These are phyloP conservation scores for Alternaria brassicae DNA, from an alignment of 2,329 filamentous ascomycete genomes.

Conservation along the genomic window DNA sequence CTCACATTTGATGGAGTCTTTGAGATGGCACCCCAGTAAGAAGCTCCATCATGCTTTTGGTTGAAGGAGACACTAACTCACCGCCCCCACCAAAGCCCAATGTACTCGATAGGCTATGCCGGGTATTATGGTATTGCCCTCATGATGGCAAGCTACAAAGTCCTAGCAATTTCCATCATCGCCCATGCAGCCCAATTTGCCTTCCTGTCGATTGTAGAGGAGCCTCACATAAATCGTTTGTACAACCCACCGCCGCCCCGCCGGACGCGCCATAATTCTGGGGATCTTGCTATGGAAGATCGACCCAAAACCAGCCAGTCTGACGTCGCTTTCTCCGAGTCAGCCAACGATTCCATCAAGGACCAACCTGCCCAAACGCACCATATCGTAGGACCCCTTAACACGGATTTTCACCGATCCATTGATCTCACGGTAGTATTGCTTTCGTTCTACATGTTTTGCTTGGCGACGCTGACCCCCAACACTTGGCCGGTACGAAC, in stretches of 20 bases:
- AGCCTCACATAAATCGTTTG: constrained; percentile 96
- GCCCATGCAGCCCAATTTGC: constrained; percentile 94
- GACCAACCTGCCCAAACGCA: constrained; percentile 73
- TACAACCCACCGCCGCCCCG: constrained; percentile 91
- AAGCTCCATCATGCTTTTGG: not conserved
- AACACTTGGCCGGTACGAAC: constrained; percentile 76
- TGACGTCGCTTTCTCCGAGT: constrained; percentile 48
- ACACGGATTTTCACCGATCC: constrained; percentile 86
- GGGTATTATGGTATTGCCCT: constrained; percentile 98
- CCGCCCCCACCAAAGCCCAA: constrained; percentile 11
- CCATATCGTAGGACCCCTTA: constrained; percentile 80
- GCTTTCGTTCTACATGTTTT: constrained; percentile 76
- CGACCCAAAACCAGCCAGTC: constrained; percentile 46
- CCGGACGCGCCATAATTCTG: constrained; percentile 58
- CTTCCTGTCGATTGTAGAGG: constrained; percentile 91
- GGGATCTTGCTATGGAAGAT: constrained; percentile 51
- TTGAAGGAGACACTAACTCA: constrained; percentile 11
- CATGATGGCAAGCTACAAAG: constrained; percentile 97
- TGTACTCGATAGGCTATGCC: constrained; percentile 71
- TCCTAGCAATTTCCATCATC: constrained; percentile 94
- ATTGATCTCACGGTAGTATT: constrained; percentile 84
- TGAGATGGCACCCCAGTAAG: constrained; percentile 83
- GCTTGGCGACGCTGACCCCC: constrained; percentile 77
- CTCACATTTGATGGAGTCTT: constrained; percentile 98
- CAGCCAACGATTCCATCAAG: constrained; percentile 52